Conservation (phyloP, 345 rosid genomes). For the Corymbia maculata region DNA sequence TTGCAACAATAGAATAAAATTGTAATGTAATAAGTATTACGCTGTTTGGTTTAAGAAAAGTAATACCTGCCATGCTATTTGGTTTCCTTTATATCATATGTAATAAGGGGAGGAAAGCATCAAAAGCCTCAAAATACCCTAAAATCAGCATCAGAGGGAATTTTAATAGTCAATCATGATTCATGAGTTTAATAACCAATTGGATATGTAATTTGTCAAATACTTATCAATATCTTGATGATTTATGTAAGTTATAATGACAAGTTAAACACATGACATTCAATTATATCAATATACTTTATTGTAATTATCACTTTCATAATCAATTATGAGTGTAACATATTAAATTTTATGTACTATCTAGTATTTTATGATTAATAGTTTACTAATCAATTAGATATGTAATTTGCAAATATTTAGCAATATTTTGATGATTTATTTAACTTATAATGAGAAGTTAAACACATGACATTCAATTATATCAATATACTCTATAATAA, state of each 20-base stretch:
- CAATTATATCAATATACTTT: no score
- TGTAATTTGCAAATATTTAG: neutral
- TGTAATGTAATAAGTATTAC: neutral
- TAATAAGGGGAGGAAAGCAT: neutral
- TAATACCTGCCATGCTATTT: neutral
- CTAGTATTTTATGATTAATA: neutral
- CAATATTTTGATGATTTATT: neutral
- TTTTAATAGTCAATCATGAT: neutral
- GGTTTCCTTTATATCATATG: neutral
- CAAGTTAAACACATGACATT: no score
- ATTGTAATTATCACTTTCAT: no score
- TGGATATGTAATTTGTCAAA: neutral
- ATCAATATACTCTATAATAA: neutral
- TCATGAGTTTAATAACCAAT: neutral
- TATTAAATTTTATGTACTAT: no score
- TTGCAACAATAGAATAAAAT: neutral
- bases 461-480: neutral
- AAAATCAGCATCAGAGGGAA: neutral
- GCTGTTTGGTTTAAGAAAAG: neutral
- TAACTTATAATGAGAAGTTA: neutral
- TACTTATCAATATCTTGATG: neutral
- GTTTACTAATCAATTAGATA: neutral
- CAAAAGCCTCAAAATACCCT: neutral
- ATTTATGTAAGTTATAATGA: neutral
- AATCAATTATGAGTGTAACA: no score